Evolutionary conservation across 106 monocot genomes (phyloP).

Genomic region (Chionographis japonica): DNA sequence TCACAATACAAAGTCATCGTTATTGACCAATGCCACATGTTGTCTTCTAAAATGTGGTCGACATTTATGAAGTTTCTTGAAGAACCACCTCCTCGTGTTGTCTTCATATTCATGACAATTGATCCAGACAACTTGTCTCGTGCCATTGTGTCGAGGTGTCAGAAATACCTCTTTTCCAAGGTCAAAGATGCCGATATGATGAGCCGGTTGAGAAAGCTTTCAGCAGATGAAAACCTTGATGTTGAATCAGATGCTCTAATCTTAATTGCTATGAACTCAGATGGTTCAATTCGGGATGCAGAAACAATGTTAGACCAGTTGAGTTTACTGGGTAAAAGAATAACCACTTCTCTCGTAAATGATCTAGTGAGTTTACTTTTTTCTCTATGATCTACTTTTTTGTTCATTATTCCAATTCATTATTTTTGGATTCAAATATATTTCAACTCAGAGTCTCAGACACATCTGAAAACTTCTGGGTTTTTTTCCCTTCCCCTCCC

Average conservation of each 20-base stretch:
- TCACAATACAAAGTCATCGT: conserved; percentile 43
- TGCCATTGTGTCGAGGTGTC: conserved; percentile 48
- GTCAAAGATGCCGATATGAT: conserved; percentile 65
- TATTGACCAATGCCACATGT: conserved; percentile 66
- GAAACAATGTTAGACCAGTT: conserved; percentile 66
- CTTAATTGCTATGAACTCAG: conserved; percentile 60
- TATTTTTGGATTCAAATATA: no score
- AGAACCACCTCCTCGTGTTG: conserved; percentile 47
- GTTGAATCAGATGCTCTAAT: conserved; percentile 52
- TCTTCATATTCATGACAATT: conserved; percentile 62
- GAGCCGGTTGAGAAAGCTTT: conserved; percentile 35
- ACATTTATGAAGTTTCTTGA: conserved; percentile 49
- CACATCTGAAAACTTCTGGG: no score
- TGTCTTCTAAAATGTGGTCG: conserved; percentile 56
- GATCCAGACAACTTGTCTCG: conserved; percentile 52
- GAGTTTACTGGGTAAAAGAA: conserved; percentile 54
- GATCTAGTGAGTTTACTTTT: conserved; percentile 46
- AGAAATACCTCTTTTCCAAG: conserved; percentile 66
- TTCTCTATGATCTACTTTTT: no score
- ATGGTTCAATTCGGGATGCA: conserved; percentile 76
- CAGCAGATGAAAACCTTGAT: conserved; percentile 56
- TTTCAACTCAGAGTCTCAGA: no score
- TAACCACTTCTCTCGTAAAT: conserved; percentile 58
- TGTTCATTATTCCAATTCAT: no score
- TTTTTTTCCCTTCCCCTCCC: no score